These are phyloP conservation scores for Macrophomina pseudophaseolina DNA, from an alignment of 2,329 filamentous ascomycete genomes.

Conservation along the genomic window DNA sequence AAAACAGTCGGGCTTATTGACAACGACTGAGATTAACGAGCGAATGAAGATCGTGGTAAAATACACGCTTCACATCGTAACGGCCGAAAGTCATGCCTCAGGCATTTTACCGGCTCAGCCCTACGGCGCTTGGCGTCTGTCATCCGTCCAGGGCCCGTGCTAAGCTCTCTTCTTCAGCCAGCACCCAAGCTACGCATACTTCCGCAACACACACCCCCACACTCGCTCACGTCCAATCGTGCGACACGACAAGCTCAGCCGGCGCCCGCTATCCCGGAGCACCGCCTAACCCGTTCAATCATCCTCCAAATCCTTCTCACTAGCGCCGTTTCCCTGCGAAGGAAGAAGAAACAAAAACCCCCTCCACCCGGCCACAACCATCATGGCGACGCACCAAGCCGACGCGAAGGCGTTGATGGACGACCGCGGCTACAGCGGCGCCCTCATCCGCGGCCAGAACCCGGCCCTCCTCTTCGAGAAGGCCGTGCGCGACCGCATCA, in stretches of 20 bases:
- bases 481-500: slow-evolving; percentile 91
- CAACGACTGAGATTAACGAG: slow-evolving; percentile 8
- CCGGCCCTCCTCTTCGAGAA: slow-evolving; percentile 96
- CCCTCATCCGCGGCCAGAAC: slow-evolving; percentile 86
- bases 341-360: not conserved
- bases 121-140: slow-evolving; percentile 15
- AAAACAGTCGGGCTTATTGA: slow-evolving; percentile 4
- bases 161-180: slow-evolving; percentile 16
- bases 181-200: slow-evolving; percentile 3
- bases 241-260: not conserved
- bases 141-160: slow-evolving; percentile 6
- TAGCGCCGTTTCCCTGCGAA: no score
- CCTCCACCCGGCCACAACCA: slow-evolving; percentile 11
- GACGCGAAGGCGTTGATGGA: slow-evolving; percentile 81
- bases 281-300: not conserved
- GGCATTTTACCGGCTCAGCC: slow-evolving; percentile 9
- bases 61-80: not conserved
- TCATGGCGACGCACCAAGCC: slow-evolving; percentile 68
- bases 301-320: slow-evolving; percentile 2
- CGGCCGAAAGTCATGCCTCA: not conserved
- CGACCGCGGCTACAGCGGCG: slow-evolving; percentile 79
- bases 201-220: slow-evolving; percentile 4
- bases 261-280: not conserved
- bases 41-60: slow-evolving; percentile 12
- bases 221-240: not conserved